Conservation (phyloP, 83 land plant species). For the Isoetes engelmannii region DNA sequence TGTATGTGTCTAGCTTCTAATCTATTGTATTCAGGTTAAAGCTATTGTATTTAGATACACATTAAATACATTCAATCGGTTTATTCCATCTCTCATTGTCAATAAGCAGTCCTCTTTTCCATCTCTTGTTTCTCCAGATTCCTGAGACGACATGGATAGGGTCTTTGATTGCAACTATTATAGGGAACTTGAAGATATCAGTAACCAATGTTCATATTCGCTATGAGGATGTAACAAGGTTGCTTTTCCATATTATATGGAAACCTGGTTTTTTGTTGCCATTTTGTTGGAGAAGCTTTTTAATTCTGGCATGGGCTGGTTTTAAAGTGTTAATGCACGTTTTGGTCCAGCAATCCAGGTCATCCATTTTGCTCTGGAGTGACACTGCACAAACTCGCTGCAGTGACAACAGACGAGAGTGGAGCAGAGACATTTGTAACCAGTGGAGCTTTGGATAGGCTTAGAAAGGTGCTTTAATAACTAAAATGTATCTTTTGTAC, state of each 20-base stretch:
- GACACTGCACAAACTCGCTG: constrained; percentile 87
- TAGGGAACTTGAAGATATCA: constrained; percentile 90
- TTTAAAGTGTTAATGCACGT: constrained; percentile 1
- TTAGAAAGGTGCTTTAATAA: constrained; percentile 65
- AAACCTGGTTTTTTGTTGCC: neutral
- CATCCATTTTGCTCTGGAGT: constrained; percentile 85
- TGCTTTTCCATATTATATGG: neutral
- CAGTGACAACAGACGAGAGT: constrained; percentile 87
- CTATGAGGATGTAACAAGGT: constrained; percentile 89
- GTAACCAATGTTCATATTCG: constrained; percentile 96
- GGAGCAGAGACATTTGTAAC: constrained; percentile 92
- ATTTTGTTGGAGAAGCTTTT: neutral
- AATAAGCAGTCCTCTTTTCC: too few species aligned
- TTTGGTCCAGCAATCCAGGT: constrained; percentile 64
- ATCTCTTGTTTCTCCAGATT: constrained; percentile 40
- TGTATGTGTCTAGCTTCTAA: constrained; percentile 2
- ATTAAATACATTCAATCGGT: neutral
- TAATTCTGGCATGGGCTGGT: neutral
- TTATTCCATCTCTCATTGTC: too few species aligned
- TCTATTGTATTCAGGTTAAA: neutral
- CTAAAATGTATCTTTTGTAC: neutral
- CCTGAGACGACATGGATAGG: constrained; percentile 82
- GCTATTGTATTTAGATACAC: neutral
- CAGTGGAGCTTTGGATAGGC: constrained; percentile 90
- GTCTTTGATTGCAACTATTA: constrained; percentile 77